These are phyloP conservation scores for Zygoascus hellenicus DNA, from an alignment of 1,139 yeast genomes.

Conservation along the genomic window DNA sequence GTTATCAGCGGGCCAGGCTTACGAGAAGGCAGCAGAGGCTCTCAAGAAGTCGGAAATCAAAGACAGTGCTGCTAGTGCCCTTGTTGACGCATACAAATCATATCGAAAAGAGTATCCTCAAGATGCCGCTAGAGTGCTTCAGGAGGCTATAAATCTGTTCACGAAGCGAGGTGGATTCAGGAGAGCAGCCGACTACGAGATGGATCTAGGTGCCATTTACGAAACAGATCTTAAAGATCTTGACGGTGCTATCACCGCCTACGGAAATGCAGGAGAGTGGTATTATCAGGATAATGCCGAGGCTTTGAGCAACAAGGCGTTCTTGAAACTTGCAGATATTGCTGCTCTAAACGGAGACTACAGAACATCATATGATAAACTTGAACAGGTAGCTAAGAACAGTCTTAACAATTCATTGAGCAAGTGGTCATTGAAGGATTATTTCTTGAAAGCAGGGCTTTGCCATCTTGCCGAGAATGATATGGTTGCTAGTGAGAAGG, in stretches of 20 bases:
- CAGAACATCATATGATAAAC: slow-evolving; percentile 65
- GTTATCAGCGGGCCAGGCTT: slow-evolving; percentile 66
- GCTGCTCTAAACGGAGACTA: slow-evolving; percentile 72
- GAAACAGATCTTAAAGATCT: slow-evolving; percentile 66
- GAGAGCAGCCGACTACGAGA: slow-evolving; percentile 89
- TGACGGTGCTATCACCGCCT: slow-evolving; percentile 65
- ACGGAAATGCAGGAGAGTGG: slow-evolving; percentile 96
- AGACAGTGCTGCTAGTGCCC: slow-evolving; percentile 88
- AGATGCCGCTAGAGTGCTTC: slow-evolving; percentile 73
- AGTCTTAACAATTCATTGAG: slow-evolving; percentile 70
- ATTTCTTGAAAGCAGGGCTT: slow-evolving; percentile 75
- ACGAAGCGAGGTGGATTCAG: slow-evolving; percentile 91
- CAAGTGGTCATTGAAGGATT: slow-evolving; percentile 90
- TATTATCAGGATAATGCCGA: slow-evolving; percentile 90
- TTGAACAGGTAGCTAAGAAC: slow-evolving; percentile 70
- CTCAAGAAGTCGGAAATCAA: slow-evolving; percentile 70
- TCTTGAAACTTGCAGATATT: slow-evolving; percentile 83
- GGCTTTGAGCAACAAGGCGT: slow-evolving; percentile 84
- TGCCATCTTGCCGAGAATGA: slow-evolving; percentile 79
- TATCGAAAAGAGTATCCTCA: slow-evolving; percentile 65
- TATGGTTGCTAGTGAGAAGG: slow-evolving; percentile 75
- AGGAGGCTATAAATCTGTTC: slow-evolving; percentile 74
- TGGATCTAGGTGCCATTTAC: slow-evolving; percentile 82
- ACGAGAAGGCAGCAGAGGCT: slow-evolving; percentile 77
- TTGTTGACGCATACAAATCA: slow-evolving; percentile 87